These are phyloP conservation scores for Mallotus repandus DNA, from an alignment of 441 rosid genomes.

Conservation along the genomic window DNA sequence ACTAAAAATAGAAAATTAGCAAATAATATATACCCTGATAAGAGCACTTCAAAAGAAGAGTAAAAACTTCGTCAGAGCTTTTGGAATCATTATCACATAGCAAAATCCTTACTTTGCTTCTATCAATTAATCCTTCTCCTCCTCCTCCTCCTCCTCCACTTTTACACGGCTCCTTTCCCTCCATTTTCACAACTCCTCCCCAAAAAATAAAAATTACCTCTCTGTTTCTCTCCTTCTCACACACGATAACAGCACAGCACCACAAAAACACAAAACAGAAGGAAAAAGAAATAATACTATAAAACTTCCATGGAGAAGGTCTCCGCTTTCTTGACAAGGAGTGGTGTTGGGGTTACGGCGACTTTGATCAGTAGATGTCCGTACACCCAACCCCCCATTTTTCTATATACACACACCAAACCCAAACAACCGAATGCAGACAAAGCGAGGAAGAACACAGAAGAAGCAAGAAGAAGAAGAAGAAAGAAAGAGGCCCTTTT, in stretches of 20 bases:
- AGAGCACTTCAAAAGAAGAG: conserved; percentile 83
- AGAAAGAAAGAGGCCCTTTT: no score
- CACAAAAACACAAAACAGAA: neutral
- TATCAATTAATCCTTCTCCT: conserved; percentile 69
- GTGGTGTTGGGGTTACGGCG: conserved; percentile 10
- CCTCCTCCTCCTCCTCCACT: conserved; percentile 41
- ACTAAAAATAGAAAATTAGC: neutral
- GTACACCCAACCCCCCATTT: neutral
- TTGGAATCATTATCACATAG: conserved; percentile 77
- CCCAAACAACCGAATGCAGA: neutral
- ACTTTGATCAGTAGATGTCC: conserved; percentile 6
- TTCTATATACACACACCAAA: neutral
- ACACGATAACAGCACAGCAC: neutral
- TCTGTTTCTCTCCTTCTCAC: neutral
- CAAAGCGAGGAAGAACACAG: conserved; percentile 1
- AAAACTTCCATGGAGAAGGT: conserved; percentile 36
- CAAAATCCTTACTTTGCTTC: conserved; percentile 96
- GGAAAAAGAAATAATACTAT: conserved; percentile 23
- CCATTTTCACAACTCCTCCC: conserved; percentile 29
- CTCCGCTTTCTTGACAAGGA: conserved; percentile 17
- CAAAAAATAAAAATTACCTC: neutral
- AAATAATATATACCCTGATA: conserved; percentile 64
- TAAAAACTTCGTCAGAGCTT: conserved; percentile 68
- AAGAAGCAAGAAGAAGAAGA: neutral
- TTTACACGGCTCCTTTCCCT: conserved; percentile 48